Evolutionary conservation across 192 early-diverging fungal genomes (phyloP).

Genomic region (Oehlia diaphana): DNA sequence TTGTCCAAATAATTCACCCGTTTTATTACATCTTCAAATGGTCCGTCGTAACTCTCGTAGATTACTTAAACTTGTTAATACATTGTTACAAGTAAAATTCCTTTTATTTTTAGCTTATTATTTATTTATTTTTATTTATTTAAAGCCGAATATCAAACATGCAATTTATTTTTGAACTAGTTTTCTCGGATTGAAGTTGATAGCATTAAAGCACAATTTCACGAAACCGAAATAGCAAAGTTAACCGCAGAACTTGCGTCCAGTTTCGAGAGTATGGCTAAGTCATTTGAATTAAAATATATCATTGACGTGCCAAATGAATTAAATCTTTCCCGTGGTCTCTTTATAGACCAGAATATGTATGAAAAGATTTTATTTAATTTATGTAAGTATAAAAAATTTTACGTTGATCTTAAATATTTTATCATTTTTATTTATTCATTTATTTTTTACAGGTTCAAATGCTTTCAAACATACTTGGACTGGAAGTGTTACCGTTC

Average conservation of each 20-base stretch:
- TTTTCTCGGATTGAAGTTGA: constrained; percentile 17
- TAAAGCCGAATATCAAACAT: not conserved
- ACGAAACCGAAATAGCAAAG: constrained; percentile 47
- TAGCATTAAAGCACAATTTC: constrained; percentile 41
- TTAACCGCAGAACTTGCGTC: constrained; percentile 49
- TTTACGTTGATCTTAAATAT: not conserved
- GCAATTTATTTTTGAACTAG: not conserved
- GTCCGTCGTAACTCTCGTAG: constrained; percentile 46
- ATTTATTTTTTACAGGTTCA: constrained; percentile 28
- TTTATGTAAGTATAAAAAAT: constrained; percentile 22
- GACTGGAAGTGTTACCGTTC: constrained; percentile 46
- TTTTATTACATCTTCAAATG: constrained; percentile 38
- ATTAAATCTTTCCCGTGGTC: not conserved
- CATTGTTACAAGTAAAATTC: constrained; percentile 43
- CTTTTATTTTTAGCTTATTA: not conserved
- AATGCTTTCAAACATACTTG: constrained; percentile 53
- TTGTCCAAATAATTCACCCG: constrained; percentile 31
- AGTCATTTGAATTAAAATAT: constrained; percentile 40
- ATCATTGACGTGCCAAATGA: constrained; percentile 28
- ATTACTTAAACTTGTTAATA: constrained; percentile 60
- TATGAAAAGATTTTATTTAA: constrained; percentile 30
- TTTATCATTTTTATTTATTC: not conserved
- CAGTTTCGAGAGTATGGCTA: constrained; percentile 47
- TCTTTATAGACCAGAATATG: constrained; percentile 17
- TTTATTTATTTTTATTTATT: not conserved